Conservation (phyloP, 1,284 basidiomycete genomes). For the Apiotrichum sp. region DNA sequence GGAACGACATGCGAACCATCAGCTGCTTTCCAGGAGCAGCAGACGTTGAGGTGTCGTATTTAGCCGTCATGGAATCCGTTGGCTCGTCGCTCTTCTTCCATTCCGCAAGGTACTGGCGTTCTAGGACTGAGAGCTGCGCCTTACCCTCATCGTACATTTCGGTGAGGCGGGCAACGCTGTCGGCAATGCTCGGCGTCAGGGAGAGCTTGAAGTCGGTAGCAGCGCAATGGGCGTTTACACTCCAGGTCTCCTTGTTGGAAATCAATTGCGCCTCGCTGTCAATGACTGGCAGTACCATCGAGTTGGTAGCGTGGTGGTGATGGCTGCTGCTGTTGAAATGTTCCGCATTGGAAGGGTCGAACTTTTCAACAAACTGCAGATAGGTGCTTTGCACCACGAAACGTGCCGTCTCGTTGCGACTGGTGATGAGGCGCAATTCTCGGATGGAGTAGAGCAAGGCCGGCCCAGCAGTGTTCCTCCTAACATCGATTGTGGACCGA, state of each 20-base stretch:
- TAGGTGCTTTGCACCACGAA: conserved; percentile 65
- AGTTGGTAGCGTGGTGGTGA: conserved; percentile 65
- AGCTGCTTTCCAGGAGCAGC: conserved; percentile 10
- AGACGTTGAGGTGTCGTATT: conserved; percentile 22
- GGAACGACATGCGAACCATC: conserved; percentile 64
- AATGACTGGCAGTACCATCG: conserved; percentile 58
- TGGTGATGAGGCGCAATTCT: conserved; percentile 63
- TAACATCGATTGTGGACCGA: conserved; percentile 49
- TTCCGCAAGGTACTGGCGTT: conserved; percentile 46
- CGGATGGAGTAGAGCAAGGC: conserved; percentile 79
- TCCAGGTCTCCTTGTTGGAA: conserved; percentile 54
- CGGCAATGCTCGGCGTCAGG: conserved; percentile 72
- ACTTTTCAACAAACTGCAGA: conserved; percentile 78
- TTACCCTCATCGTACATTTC: conserved; percentile 80
- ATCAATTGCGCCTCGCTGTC: conserved; percentile 68
- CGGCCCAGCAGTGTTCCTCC: conserved; percentile 53
- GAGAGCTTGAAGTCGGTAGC: conserved; percentile 83
- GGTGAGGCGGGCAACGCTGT: conserved; percentile 69
- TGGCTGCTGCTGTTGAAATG: conserved; percentile 65
- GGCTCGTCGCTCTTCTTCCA: conserved; percentile 18
- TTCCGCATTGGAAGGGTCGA: conserved; percentile 61
- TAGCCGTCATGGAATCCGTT: conserved; percentile 18
- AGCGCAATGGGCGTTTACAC: conserved; percentile 61
- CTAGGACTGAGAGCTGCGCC: conserved; percentile 63
- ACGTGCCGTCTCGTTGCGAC: conserved; percentile 69